Base-by-base conservation (phyloP, 1,284 basidiomycete species). In the Ustilago loliicola region DNA sequence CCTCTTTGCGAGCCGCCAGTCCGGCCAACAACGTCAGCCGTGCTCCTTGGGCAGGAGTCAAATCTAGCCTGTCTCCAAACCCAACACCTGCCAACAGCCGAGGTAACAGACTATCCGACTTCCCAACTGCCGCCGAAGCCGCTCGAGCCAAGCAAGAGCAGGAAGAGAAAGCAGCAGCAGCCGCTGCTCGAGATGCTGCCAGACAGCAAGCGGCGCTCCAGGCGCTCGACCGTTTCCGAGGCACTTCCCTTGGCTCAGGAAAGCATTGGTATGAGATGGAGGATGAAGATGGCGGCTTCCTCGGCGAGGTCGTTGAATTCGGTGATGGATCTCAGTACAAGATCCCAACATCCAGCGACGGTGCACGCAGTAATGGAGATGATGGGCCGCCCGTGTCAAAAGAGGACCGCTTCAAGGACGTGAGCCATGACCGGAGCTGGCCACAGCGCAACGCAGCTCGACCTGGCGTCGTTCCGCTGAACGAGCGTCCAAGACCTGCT, bases 251-350 rank as follows among this genome's bases (percentile, higher is more conserved):
- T 19, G 76, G 72, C 13, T 66, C 77, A 15, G 77, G 77, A 17
- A 80, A 80, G 56, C 85, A 85, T 47, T 86, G 85, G 85, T 84
- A 85, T 63, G 84, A 86, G 66, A 77, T 86, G 74, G 83, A 83
- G 34, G 82, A 85, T 30, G 82, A 83, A 42, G 79, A 80, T 15
- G 80, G 77, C 15, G 80, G 79, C n/a, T 79, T 80, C 53, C 71
- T 84, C 7, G 83, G 82, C 53, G 85, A 83, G 23, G 85, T 85
- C 8, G 81, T 86, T 53, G 83, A 86, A 32, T 86, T 86, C 56
- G 85, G 80, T 32, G 85, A 86, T 45, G 85, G 85, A 50, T 79
- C 77, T 6, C 81, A 84, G 65, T 86, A 86, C 78, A 83, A 84
- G 57, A 80, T 86, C 19, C 72, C 82, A 0, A 58, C 71, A 1